phyloP scores from a whole-genome alignment of 2,329 filamentous ascomycete species.

The Magnaporthiopsis poae region DNA sequence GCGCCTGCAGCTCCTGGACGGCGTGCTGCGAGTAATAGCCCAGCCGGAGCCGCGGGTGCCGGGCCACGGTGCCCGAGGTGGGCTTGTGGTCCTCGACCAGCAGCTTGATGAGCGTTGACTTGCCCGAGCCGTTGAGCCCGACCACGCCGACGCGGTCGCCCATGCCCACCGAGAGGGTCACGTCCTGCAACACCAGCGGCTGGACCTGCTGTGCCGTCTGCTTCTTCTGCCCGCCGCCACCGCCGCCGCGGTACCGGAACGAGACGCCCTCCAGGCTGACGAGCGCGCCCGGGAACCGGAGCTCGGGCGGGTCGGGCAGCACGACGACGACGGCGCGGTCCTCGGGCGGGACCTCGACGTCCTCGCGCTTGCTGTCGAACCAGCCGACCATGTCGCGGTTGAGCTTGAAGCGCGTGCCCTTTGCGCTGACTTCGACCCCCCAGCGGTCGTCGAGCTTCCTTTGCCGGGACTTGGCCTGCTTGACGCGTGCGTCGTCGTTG shows the following conservation, averaged over 20 bases:
- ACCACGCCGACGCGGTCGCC: constrained; percentile 67
- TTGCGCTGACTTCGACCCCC: constrained; percentile 64
- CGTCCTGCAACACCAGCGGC: constrained; percentile 42
- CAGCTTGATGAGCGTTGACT: constrained; percentile 66
- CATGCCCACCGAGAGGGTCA: constrained; percentile 60
- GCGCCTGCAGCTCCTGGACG: constrained; percentile 55
- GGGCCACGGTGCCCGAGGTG: constrained; percentile 50
- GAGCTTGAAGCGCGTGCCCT: constrained; percentile 68
- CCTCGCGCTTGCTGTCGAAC: constrained; percentile 47
- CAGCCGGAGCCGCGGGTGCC: constrained; percentile 59
- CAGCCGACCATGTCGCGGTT: constrained; percentile 62
- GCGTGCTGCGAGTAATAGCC: constrained; percentile 76
- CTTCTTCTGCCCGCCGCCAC: not conserved
- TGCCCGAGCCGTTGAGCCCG: constrained; percentile 72
- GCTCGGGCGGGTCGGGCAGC: constrained; percentile 54
- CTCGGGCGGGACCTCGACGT: constrained; percentile 61
- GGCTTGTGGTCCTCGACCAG: constrained; percentile 53
- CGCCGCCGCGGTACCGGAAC: constrained; percentile 47
- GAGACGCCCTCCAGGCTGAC: constrained; percentile 60
- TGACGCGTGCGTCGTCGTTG: constrained; percentile 74
- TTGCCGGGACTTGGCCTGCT: constrained; percentile 74
- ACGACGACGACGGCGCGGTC: constrained; percentile 47
- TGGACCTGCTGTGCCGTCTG: constrained; percentile 2
- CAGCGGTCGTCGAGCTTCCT: constrained; percentile 76
- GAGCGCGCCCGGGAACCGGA: constrained; percentile 66